Conservation (phyloP, 352 stramenopile species). For the Globisporangium sylvaticum region DNA sequence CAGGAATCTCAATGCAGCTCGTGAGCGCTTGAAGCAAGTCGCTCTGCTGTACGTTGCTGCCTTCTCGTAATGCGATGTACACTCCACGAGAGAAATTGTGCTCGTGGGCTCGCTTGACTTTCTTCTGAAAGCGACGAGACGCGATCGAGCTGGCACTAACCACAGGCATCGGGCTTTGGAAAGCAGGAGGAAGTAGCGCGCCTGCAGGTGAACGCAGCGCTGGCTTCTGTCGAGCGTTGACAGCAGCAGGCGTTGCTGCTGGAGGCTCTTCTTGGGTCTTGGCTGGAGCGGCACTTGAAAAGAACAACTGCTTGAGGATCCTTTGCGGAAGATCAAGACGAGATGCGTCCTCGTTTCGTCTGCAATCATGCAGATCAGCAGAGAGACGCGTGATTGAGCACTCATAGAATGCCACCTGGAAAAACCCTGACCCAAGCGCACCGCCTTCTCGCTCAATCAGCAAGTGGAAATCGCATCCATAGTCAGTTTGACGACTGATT, state of each 20-base stretch:
- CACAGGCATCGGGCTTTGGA: slow-evolving; percentile 12
- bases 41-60: slow-evolving; percentile 69
- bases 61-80: slow-evolving; percentile 77
- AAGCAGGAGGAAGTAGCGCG: not conserved
- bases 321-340: slow-evolving; percentile 37
- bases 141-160: slow-evolving; percentile 27
- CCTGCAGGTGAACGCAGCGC: slow-evolving; percentile 16
- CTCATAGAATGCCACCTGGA: slow-evolving; percentile 87
- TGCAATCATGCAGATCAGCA: slow-evolving; percentile 31
- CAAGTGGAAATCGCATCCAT: slow-evolving; percentile 75
- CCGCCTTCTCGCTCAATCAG: slow-evolving; percentile 59
- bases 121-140: slow-evolving; percentile 64
- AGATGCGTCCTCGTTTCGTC: slow-evolving; percentile 18
- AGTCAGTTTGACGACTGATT: slow-evolving; percentile 44
- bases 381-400: slow-evolving; percentile 67
- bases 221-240: slow-evolving; percentile 18
- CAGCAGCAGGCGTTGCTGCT: slow-evolving; percentile 21
- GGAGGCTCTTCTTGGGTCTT: slow-evolving; percentile 18
- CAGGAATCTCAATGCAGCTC: slow-evolving; percentile 78
- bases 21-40: slow-evolving; percentile 85
- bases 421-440: slow-evolving; percentile 61
- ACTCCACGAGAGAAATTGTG: slow-evolving; percentile 88
- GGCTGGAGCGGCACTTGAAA: slow-evolving; percentile 21
- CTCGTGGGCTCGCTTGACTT: slow-evolving; percentile 81
- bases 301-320: slow-evolving; percentile 57